Evolutionary conservation across 2,329 filamentous ascomycete genomes (phyloP), one percentile per base, ranked within the genome.

Genomic region (Coniochaeta sp.): DNA sequence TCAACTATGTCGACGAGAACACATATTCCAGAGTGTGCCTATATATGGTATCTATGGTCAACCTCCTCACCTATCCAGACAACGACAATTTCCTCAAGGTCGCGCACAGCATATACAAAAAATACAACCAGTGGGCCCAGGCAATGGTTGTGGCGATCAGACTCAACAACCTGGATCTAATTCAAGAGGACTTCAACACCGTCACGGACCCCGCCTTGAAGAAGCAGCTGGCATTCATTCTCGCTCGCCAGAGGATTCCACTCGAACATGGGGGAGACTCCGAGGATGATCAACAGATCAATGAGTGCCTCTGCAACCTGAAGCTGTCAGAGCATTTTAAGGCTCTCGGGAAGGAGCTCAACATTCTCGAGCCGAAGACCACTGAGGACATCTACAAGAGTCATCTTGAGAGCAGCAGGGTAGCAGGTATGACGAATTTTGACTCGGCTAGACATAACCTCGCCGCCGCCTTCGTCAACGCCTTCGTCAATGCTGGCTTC

Each of bases 361-460:
- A 99, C 74, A 93, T 99, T 58, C 80, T 98, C 47, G 95, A 99
- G 64, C 95, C 95, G 38, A 98, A 97, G 79, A 90, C 91, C 50
- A 96, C 93, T 0, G 95, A 99, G 72, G 96, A 99, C 69, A 99
- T 99, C 69, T 99, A 99, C 84, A 99, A 99, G 81, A 96, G 92
- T 71, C 95, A 99, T 75, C 84, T 99, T 5, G 95, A 99, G 77
- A 98, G 90, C 77, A 96, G 89, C 68, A 86, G 96, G 63, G 95
- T 96, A 58, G 91, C 91, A 26, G 93, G 92, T 38, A 85, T 96
- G 76, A 97, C 93, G 12, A 97, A 97, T 71, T 86, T 96, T 55
- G 95, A 99, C 72, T 99, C 95, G 10, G 93, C 93, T 32, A 85
- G 92, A 68, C 93, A 99, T 79, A 99, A 99, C 70, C 82, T 99